These are phyloP conservation scores for Candida michaelii DNA, from an alignment of 805 yeast genomes.

Conservation along the genomic window DNA sequence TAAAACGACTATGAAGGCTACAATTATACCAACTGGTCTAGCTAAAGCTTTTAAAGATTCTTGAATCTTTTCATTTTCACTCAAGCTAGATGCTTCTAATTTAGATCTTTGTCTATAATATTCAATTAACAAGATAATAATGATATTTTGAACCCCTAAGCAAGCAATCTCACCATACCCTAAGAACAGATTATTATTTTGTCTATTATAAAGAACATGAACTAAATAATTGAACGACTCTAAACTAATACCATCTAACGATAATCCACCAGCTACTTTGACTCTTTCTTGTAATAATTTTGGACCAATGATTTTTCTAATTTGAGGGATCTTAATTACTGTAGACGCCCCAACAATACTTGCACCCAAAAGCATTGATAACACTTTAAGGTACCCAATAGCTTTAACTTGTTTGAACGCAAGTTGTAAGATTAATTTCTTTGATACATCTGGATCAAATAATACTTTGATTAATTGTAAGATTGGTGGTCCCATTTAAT, in stretches of 20 bases:
- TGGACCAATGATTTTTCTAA: slow-evolving; percentile 33
- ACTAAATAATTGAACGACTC: slow-evolving; percentile 38
- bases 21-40: slow-evolving; percentile 27
- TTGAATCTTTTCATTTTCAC: slow-evolving; percentile 20
- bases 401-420: slow-evolving; percentile 34
- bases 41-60: slow-evolving; percentile 20
- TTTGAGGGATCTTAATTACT: slow-evolving; percentile 42
- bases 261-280: slow-evolving; percentile 36
- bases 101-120: slow-evolving; percentile 30
- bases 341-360: slow-evolving; percentile 38
- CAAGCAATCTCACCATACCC: slow-evolving; percentile 43
- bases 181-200: slow-evolving; percentile 32
- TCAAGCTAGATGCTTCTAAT: slow-evolving; percentile 15
- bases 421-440: slow-evolving; percentile 36
- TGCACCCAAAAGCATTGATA: slow-evolving; percentile 33
- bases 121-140: slow-evolving; percentile 34
- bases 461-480: slow-evolving; percentile 31
- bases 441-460: slow-evolving; percentile 40
- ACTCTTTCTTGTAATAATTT: slow-evolving; percentile 23
- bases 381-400: slow-evolving; percentile 33
- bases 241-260: slow-evolving; percentile 34
- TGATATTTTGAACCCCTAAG: slow-evolving; percentile 39
- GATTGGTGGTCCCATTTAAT: slow-evolving; percentile 26
- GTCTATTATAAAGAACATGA: slow-evolving; percentile 40
- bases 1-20: slow-evolving; percentile 28